Base-by-base conservation (phyloP, 805 yeast species). In the Maudiozyma turicensis region DNA sequence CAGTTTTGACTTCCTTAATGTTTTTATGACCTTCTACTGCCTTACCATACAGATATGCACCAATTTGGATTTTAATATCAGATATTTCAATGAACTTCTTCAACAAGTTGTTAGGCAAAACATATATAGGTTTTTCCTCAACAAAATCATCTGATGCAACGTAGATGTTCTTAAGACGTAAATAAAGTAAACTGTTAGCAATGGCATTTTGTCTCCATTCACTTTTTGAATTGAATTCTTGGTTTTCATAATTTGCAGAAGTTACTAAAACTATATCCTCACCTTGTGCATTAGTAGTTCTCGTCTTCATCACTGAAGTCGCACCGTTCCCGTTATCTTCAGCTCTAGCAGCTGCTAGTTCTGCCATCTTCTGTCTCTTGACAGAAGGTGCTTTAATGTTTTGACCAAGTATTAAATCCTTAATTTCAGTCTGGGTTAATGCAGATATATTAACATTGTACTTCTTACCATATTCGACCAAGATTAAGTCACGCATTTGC, bases 211-310 rank as follows among this genome's bases (percentile, higher is more conserved):
- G 75, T 57, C 98, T 75, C 99, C 99, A 93, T 60, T 89, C 95
- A 35, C 89, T 81, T 63, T 80, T 82, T 1, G 96, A 86, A 43
- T 82, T 74, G 63, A 93, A 93, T 13, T 82, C 69, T 68, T 81
- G 82, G 58, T 87, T 93, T 63, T 89, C 99, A 61, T 86, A 90
- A 53, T 80, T 80, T 14, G 90, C 81, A 0, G 98, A 89, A 0
- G 98, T 89, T 32, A 91, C 96, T 0, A 96, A 91, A 40, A 86
- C 84, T 58, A 93, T 91, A 58, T 90, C 95, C 61, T 93, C 99
- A 34, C 99, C 99, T 60, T 90, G 97, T 2, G 86, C 95, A 61
- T 88, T 93, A 29, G 82, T 81, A 0, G 95, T 85, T 49, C 82
- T 84, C 0, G 95, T 81, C 57, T 87, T 89, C 56, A 83, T 75